Conservation (phyloP, 345 rosid genomes). For the Sisymbrium irio region DNA sequence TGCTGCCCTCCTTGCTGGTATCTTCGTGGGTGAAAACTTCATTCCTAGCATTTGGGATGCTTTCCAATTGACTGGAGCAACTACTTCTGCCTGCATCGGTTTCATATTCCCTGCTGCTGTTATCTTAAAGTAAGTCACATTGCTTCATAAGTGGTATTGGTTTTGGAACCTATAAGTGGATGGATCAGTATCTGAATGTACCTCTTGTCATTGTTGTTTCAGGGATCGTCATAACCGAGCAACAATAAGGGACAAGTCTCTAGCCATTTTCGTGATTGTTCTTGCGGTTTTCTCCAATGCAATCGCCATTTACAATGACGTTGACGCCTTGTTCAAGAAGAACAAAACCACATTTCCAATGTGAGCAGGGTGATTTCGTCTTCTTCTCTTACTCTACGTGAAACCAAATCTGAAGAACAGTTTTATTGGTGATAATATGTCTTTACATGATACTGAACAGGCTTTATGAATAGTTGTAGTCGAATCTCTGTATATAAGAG, state of each 20-base stretch:
- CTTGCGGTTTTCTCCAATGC: conserved; percentile 71
- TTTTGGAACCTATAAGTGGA: background rate
- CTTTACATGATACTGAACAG: background rate
- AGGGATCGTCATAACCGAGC: conserved; percentile 79
- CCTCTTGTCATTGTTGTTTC: conserved; percentile 14
- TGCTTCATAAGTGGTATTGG: background rate
- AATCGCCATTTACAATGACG: conserved; percentile 82
- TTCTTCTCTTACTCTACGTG: background rate
- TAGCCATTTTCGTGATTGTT: conserved; percentile 63
- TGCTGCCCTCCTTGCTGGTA: conserved; percentile 49
- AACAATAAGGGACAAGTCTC: conserved; percentile 62
- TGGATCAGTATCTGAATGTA: background rate
- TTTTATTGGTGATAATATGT: background rate
- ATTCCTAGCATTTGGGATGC: conserved; percentile 99
- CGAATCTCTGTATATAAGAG: conserved; percentile 6
- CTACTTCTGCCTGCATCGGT: conserved; percentile 86
- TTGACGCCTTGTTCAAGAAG: conserved; percentile 58
- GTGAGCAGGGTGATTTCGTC: background rate
- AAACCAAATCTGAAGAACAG: background rate
- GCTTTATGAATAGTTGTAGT: background rate
- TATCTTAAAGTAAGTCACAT: conserved; percentile 60
- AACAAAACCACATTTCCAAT: background rate
- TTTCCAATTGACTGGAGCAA: conserved; percentile 95
- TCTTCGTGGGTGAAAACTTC: conserved; percentile 79
- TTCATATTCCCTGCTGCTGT: conserved; percentile 92